Conservation (phyloP, 345 rosid genomes). For the Eucalyptus erythrocorys region DNA sequence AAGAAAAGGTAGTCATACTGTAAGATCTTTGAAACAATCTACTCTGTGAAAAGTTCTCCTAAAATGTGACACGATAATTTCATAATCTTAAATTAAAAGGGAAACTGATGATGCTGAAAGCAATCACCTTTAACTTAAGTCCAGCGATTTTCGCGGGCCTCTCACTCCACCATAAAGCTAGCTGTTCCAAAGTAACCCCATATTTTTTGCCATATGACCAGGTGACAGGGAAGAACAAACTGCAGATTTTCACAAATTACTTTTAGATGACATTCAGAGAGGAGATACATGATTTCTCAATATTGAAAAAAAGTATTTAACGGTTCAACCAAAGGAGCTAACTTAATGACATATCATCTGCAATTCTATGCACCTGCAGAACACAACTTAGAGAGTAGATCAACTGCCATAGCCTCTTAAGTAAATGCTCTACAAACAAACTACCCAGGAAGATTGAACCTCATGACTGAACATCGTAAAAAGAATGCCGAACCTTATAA, state of each 20-base stretch:
- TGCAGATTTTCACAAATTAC: constrained; percentile 28
- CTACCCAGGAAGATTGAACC: background rate
- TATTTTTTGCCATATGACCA: constrained; percentile 76
- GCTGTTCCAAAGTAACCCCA: constrained; percentile 61
- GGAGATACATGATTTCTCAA: background rate
- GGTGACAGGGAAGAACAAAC: constrained; percentile 93
- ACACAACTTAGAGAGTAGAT: background rate
- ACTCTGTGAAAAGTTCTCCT: background rate
- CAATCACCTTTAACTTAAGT: constrained; percentile 46
- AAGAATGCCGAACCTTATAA: background rate
- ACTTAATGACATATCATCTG: background rate
- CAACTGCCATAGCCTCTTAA: background rate
- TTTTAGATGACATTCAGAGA: background rate
- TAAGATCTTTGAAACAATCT: background rate
- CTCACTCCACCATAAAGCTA: constrained; percentile 87
- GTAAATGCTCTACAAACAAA: background rate
- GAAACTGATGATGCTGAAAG: background rate
- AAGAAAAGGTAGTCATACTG: background rate
- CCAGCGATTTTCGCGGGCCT: constrained; percentile 85
- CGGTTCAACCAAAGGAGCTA: background rate
- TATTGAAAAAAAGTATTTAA: background rate
- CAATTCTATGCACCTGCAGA: background rate
- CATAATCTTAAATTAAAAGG: background rate
- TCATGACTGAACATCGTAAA: background rate
- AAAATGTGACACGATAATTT: background rate